Conservation (phyloP, 345 rosid genomes). For the Pelargonium nanum region DNA sequence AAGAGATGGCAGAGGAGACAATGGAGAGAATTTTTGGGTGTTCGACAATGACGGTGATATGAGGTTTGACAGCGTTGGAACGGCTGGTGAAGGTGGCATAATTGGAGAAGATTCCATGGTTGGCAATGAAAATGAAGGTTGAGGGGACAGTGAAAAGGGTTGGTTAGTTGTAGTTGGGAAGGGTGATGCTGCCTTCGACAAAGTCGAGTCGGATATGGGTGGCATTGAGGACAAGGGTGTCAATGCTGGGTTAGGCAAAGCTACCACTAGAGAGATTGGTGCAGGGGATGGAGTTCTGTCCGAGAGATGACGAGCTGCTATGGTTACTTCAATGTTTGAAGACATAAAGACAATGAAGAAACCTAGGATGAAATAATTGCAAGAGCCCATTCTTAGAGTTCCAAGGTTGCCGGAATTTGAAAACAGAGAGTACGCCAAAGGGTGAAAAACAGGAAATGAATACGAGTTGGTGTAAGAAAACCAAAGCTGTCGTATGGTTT, state of each 20-base stretch:
- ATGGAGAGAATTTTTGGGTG: too few relatives aligned
- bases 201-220: too few relatives aligned
- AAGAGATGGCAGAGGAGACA: not conserved
- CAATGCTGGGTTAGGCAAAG: too few relatives aligned
- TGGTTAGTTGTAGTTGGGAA: too few relatives aligned
- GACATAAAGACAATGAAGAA: not conserved
- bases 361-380: not conserved
- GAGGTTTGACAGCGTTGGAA: not conserved
- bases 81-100: too few relatives aligned
- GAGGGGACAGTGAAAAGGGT: not conserved
- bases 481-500: not conserved
- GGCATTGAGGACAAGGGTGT: not conserved
- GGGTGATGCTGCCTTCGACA: too few relatives aligned
- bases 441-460: not conserved
- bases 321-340: not conserved
- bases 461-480: not conserved
- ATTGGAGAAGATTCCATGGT: too few relatives aligned
- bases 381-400: not conserved
- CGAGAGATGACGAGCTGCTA: not conserved
- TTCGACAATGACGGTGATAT: not conserved
- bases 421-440: not conserved
- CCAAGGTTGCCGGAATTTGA: not conserved
- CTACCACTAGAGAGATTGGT: too few relatives aligned
- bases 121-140: not conserved
- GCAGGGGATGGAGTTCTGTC: not conserved